Evolutionary conservation across 2,329 filamentous ascomycete genomes (phyloP), one percentile per base, ranked within the genome.

Genomic region (Sphaerostilbella broomeana): DNA sequence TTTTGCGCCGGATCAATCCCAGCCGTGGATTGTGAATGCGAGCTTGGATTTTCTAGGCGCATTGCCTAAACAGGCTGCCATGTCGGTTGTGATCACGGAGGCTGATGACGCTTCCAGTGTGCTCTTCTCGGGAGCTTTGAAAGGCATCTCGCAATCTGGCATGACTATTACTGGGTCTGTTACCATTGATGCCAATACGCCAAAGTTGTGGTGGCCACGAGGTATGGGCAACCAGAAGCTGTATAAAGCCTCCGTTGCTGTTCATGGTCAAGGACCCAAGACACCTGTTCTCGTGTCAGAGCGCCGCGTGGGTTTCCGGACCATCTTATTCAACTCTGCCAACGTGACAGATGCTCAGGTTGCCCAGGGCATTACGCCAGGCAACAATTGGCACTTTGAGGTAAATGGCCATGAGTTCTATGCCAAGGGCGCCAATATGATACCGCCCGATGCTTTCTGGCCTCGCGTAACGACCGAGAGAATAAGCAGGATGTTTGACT

Each of bases 341-440:
- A 68, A 68, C 4, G 70, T 80, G 17, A 72, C 72, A 1, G 62
- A 73, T 0, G 63, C 63, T 1, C 73, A 81, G 45, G 52, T 75
- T 1, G 61, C 65, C 1, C 60, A 65, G 42, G 75, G 77, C 2
- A 70, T 79, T 5, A 42, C 44, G 1, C 45, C 50, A 0, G 51
- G 51, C 2, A 51, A 44, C 66, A 70, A n/a, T 67, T 53, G 77
- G 75, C 75, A 81, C 51, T 81, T 82, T 46, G 75, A 81, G 51
- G 67, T 82, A 43, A 82, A 82, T 43, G 77, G 77, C 1, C 68
- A 74, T 34, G 70, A 75, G 10, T 77, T 82, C 47, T 82, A 79
- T 48, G 76, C 74, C 3, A 49, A 49, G 16, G 47, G 47, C 1
- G 43, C 45, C 26, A 49, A 49, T 25, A 28, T 49, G 7, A 44